Base-by-base conservation (phyloP, 2,329 filamentous ascomycete species). In the Phialophora expanda region DNA sequence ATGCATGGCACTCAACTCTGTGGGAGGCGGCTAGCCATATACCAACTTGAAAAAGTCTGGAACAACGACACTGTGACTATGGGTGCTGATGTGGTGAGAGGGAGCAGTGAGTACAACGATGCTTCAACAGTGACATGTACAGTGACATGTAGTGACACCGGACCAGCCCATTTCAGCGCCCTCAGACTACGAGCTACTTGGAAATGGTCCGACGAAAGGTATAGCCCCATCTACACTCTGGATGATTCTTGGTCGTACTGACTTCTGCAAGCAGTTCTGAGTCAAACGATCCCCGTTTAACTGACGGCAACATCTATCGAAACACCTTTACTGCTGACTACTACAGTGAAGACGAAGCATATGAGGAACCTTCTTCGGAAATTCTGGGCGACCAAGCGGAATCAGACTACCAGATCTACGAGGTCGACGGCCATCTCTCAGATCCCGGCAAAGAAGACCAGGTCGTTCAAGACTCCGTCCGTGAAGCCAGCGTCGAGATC, bases 1-100 rank as follows among this genome's bases (percentile, higher is more conserved):
- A 87, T 87, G 81, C 87, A 89, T 73, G 87, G 87, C 32, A 89
- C 86, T 20, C 82, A 76, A 65, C 68, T 89, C 56, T 86, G 88
- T 70, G 79, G 80, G 41, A 71, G 69, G 46, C 79, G 77, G 46
- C 73, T 86, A 28, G 63, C 67, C n/a, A 70, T 65, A 11, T 65
- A 76, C 12, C 63, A 72, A 32, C 70, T 71, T 30, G 73, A 69
- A n/a, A 56, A 72, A 3, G 59, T 79, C 11, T 75, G 75, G 2
- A 69, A 78, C 60, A 76, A 78, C 20, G 78, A 79, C 57, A 66
- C 75, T 1, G 66, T 86, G 28, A 74, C 74, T 4, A 84, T 86
- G 72, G 84, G 84, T 20, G 76, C 78, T 41, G 77, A 82, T 66
- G 82, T 86, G 26, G 79, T 77, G 66, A 81, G 83, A 71, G 82